Conservation (phyloP, 2,329 filamentous ascomycete species). For the Dichotomopilus funicola region DNA sequence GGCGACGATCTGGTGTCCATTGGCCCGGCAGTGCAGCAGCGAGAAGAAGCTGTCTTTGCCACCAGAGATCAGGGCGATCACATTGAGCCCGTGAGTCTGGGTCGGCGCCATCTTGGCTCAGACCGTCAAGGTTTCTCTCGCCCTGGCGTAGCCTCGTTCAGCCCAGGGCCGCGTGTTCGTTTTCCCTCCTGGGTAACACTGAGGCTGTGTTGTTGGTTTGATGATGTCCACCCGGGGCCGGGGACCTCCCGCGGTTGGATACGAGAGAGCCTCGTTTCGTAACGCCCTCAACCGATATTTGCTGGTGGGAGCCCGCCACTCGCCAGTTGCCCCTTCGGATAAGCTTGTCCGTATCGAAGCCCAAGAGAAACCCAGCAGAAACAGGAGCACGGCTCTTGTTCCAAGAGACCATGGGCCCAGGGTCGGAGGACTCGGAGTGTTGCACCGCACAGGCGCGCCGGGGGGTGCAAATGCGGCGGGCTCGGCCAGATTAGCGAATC, state of each 20-base stretch:
- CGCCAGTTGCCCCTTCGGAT: neutral
- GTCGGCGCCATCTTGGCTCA: slow-evolving; percentile 13
- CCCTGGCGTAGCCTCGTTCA: too few relatives aligned
- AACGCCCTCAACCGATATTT: neutral
- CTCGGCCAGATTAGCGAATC: slow-evolving; percentile 2
- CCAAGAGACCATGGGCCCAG: too few relatives aligned
- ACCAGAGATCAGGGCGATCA: slow-evolving; percentile 89
- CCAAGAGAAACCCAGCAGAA: too few relatives aligned
- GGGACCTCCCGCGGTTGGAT: slow-evolving; percentile 11
- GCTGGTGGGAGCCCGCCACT: neutral
- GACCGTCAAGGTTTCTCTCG: neutral
- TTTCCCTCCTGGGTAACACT: too few relatives aligned
- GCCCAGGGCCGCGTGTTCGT: too few relatives aligned
- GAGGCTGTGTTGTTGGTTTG: too few relatives aligned
- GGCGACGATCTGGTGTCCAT: slow-evolving; percentile 80
- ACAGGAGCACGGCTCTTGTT: too few relatives aligned
- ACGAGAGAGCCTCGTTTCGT: neutral
- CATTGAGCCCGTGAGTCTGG: slow-evolving; percentile 47
- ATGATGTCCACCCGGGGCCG: neutral
- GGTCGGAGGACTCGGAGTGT: neutral
- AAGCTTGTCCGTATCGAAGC: too few relatives aligned
- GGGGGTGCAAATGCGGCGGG: neutral
- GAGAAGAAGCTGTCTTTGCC: slow-evolving; percentile 97
- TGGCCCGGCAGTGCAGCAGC: slow-evolving; percentile 78
- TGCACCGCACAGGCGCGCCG: too few relatives aligned